phyloP scores from a whole-genome alignment of 2,329 filamentous ascomycete genomes.

The Diaporthe ilicicola region DNA sequence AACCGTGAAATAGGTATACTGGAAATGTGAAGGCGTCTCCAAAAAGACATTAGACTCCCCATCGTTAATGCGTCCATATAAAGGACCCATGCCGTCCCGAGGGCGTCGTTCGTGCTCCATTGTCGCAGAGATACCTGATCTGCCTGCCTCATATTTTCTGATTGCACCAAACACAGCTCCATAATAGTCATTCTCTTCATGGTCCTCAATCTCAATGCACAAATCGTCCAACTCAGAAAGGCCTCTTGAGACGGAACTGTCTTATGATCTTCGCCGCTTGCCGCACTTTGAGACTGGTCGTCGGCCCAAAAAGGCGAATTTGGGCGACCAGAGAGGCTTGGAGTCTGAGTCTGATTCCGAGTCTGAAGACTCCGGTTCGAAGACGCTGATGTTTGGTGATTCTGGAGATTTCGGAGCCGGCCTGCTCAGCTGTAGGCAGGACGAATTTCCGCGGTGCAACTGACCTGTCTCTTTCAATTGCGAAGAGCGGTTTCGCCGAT shows the following conservation, averaged over 20 bases:
- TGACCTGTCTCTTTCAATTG: neutral
- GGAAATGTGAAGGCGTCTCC: too few relatives aligned
- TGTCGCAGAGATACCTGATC: too few relatives aligned
- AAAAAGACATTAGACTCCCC: too few relatives aligned
- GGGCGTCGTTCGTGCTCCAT: too few relatives aligned
- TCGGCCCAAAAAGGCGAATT: neutral
- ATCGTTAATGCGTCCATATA: too few relatives aligned
- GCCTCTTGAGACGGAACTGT: neutral
- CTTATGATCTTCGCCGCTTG: neutral
- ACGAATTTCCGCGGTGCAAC: neutral
- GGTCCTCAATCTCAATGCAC: neutral
- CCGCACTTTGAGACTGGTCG: neutral
- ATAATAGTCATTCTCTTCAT: neutral
- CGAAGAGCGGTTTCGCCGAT: neutral
- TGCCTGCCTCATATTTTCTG: too few relatives aligned
- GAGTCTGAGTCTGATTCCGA: constrained; percentile 16
- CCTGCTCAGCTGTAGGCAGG: neutral
- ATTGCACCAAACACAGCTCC: too few relatives aligned
- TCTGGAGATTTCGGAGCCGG: neutral
- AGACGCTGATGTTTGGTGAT: neutral
- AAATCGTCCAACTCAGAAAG: neutral
- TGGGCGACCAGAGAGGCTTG: constrained; percentile 4
- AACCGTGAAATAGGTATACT: neutral
- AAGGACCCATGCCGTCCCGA: too few relatives aligned
- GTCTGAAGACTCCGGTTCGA: constrained; percentile 3